These are phyloP conservation scores for Colletotrichum sp. DNA, from an alignment of 2,329 filamentous ascomycete species.

Conservation along the genomic window DNA sequence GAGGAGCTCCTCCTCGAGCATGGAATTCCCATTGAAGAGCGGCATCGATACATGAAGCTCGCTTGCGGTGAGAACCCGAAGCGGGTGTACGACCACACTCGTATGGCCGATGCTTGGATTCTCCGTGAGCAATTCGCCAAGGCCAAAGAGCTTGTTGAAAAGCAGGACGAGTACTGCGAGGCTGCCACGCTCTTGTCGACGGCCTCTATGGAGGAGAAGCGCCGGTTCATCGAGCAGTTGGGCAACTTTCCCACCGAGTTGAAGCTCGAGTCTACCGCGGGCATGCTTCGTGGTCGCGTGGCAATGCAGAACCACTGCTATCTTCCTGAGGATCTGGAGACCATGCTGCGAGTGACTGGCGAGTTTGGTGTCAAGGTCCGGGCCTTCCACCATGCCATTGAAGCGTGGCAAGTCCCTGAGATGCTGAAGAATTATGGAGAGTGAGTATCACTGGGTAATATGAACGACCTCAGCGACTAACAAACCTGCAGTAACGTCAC, in stretches of 20 bases:
- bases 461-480: neutral
- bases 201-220: slow-evolving; percentile 26
- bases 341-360: slow-evolving; percentile 45
- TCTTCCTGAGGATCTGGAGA: slow-evolving; percentile 46
- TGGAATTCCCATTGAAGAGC: slow-evolving; percentile 34
- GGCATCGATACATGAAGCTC: slow-evolving; percentile 48
- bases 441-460: slow-evolving; percentile 17
- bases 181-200: slow-evolving; percentile 26
- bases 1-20: slow-evolving; percentile 47
- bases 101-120: slow-evolving; percentile 44
- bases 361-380: slow-evolving; percentile 47
- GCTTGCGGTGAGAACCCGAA: slow-evolving; percentile 53
- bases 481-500: slow-evolving; percentile 38
- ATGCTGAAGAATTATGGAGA: slow-evolving; percentile 42
- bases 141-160: slow-evolving; percentile 37
- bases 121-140: slow-evolving; percentile 43
- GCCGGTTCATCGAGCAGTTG: slow-evolving; percentile 11
- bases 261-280: slow-evolving; percentile 44
- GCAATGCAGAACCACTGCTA: slow-evolving; percentile 51
- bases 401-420: slow-evolving; percentile 44
- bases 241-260: slow-evolving; percentile 35
- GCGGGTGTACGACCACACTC: slow-evolving; percentile 37
- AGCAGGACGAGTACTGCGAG: slow-evolving; percentile 37
- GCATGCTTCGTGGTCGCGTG: slow-evolving; percentile 44
- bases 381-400: slow-evolving; percentile 45